Base-by-base conservation (phyloP, 1,284 basidiomycete species). In the Puccinia triticina region DNA sequence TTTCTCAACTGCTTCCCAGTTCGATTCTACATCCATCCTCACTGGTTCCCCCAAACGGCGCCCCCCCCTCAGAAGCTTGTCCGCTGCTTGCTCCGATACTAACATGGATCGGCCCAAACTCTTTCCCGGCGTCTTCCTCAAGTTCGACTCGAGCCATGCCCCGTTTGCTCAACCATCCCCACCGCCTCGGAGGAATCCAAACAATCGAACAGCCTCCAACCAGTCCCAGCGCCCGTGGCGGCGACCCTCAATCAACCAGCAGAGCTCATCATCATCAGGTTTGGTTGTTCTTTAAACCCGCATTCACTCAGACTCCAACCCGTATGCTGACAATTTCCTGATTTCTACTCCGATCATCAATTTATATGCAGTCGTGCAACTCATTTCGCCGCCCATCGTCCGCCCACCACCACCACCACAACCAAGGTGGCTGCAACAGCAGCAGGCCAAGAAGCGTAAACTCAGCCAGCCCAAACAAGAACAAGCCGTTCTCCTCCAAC, bases 121-220 rank as follows among this genome's bases (percentile, higher is more conserved):
- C 26, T 29, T 72, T 32, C 43, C n/a, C n/a, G n/a, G n/a, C n/a
- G n/a, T 10, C 29, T 46, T 43, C 40, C 4, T 7, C 21, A 34
- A n/a, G 11, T 67, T 37, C 23, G 16, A n/a, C 50, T 72, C 69
- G 53, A 73, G 37, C 34, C 50, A 73, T 73, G 21, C 71, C 37
- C 71, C 71, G 0, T 73, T 73, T 26, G 71, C 71, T 18, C 71
- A 73, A 37, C 71, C 48, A 18, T 73, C 71, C 26, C 71, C 71
- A 34, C 71, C 71, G 5, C 71, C 71, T 21, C 48, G 71, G 10
- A 53, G 71, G 71, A 73, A 55, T 53, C 71, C 48, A 10, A 53
- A 34, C 43, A 26, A 55, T 37, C 50, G 48, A 55, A 32, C 71
- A 21, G 69, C 69, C 26, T 72, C 69, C 29, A 29, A 43, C 21